Conservation (phyloP, 352 stramenopile species). For the Elongisporangium senticosum region DNA sequence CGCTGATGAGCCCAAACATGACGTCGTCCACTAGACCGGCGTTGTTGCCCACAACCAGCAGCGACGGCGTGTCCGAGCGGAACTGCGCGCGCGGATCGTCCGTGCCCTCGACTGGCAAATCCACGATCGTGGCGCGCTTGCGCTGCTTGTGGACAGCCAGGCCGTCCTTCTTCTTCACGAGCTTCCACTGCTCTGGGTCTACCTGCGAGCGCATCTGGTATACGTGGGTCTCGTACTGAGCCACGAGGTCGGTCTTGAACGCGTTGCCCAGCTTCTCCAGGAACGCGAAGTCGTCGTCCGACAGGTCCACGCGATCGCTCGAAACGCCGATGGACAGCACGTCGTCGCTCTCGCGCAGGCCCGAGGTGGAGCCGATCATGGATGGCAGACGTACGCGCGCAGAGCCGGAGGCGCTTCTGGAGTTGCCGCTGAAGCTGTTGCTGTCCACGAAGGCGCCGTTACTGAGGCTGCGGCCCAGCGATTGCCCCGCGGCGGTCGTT, state of each 20-base stretch:
- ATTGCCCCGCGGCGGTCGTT: not conserved
- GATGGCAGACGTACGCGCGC: not conserved
- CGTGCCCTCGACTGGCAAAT: not conserved
- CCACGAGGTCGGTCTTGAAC: not conserved
- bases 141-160: constrained; percentile 49
- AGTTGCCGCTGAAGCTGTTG: not conserved
- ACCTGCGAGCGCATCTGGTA: constrained; percentile 10
- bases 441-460: not conserved
- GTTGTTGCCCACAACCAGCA: constrained; percentile 40
- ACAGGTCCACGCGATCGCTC: not conserved
- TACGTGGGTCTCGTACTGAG: not conserved
- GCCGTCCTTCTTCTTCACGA: constrained; percentile 59
- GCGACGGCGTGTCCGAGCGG: constrained; percentile 14
- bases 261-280: not conserved
- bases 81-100: not conserved
- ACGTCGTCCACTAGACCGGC: constrained; percentile 52
- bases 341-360: not conserved
- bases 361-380: not conserved
- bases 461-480: too few species aligned
- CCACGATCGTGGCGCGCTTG: not conserved
- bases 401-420: not conserved
- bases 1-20: constrained; percentile 48
- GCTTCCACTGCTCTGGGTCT: constrained; percentile 55
- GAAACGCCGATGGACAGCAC: not conserved
- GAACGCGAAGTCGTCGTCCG: not conserved